phyloP scores from a whole-genome alignment of 768 basidiomycete genomes.

The Mycena vitilis region DNA sequence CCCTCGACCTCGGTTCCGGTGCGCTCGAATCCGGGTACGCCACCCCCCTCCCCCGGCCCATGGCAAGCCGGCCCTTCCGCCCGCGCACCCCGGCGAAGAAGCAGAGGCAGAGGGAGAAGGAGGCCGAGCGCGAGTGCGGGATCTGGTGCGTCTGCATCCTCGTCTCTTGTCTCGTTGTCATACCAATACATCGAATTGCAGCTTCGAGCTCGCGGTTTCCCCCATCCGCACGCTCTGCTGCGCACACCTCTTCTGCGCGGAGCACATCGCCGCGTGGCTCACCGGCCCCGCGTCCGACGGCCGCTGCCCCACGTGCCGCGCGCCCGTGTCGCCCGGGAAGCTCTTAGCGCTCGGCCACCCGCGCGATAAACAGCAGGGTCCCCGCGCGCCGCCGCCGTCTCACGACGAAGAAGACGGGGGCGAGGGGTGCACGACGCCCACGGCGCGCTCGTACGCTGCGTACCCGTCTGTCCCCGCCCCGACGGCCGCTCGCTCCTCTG shows the following conservation, averaged over 20 bases:
- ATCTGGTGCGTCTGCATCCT: constrained; percentile 17
- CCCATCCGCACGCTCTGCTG: constrained; percentile 20
- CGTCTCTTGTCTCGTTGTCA: no score
- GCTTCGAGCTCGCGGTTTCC: constrained; percentile 17
- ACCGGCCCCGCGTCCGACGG: constrained; percentile 16
- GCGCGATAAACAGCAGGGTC: neutral
- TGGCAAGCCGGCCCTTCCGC: neutral
- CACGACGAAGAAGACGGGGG: no score
- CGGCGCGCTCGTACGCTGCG: no score
- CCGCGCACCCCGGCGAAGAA: neutral
- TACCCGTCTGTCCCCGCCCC: no score
- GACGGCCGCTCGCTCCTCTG: no score
- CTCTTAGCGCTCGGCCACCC: constrained; percentile 16
- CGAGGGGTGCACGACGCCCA: no score
- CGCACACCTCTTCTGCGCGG: constrained; percentile 20
- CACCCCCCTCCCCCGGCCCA: neutral
- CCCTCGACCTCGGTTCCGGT: constrained; percentile 16
- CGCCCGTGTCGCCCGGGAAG: neutral
- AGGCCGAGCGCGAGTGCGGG: constrained; percentile 18
- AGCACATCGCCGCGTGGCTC: constrained; percentile 19
- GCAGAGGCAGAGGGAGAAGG: neutral
- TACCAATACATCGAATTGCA: neutral
- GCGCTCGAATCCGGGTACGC: neutral
- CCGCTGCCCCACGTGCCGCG: constrained; percentile 2
- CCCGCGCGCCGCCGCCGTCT: neutral